Conservation (phyloP, 2,329 filamentous ascomycete genomes). For the Phoma sp. region DNA sequence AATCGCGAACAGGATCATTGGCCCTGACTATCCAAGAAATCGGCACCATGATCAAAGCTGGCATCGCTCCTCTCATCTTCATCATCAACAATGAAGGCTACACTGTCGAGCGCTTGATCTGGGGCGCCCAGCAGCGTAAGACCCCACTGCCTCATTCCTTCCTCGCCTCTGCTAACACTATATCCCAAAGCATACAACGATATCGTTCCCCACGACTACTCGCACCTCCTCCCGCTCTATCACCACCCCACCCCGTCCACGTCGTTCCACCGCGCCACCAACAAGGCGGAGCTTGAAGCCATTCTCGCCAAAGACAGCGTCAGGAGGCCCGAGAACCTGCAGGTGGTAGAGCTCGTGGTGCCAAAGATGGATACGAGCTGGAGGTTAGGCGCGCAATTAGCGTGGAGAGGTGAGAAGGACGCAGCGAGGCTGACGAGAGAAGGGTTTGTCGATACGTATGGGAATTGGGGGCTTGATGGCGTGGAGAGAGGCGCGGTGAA, state of each 20-base stretch:
- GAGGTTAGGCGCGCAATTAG: constrained; percentile 46
- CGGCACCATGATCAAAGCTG: constrained; percentile 64
- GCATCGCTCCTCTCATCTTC: constrained; percentile 49
- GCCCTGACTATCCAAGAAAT: constrained; percentile 73
- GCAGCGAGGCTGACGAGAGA: constrained; percentile 48
- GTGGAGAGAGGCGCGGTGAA: constrained; percentile 30
- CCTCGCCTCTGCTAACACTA: neutral
- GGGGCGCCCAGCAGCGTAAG: constrained; percentile 50
- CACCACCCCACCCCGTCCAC: constrained; percentile 38
- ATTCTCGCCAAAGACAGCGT: constrained; percentile 43
- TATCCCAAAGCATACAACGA: constrained; percentile 46
- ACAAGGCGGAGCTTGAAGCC: constrained; percentile 49
- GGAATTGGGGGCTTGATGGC: constrained; percentile 38
- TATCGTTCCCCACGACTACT: constrained; percentile 50
- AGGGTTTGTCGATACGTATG: constrained; percentile 50
- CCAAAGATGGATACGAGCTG: constrained; percentile 49
- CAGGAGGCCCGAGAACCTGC: constrained; percentile 39
- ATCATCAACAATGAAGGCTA: constrained; percentile 58
- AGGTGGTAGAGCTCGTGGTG: constrained; percentile 54
- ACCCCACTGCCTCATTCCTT: neutral
- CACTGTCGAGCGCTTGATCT: constrained; percentile 57
- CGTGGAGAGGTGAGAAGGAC: constrained; percentile 44
- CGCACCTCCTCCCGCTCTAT: constrained; percentile 52
- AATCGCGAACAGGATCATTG: constrained; percentile 54
- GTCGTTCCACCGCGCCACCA: constrained; percentile 48